Evolutionary conservation across 2,329 filamentous ascomycete genomes (phyloP), one percentile per base, ranked within the genome.

Genomic region (Rhinocladiella mackenziei): DNA sequence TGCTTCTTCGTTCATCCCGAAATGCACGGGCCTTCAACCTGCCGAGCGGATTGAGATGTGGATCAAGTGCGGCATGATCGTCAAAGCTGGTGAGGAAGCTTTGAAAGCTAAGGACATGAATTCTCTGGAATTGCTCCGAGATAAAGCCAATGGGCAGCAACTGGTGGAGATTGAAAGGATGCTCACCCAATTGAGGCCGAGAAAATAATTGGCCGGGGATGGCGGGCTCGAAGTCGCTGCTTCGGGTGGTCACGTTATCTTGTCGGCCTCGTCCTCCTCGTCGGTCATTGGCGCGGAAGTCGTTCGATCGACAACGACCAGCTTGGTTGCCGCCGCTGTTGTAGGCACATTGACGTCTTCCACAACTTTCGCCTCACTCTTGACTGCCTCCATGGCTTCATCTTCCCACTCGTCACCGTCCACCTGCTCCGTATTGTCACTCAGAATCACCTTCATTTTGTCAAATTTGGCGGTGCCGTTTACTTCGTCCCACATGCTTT

Each of bases 11-110:
- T 97, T 96, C 65, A 81, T 97, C 39, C 81, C 87, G 2, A 97
- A 97, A 66, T 96, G 89, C 69, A 83, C 82, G 11, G 73, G 74
- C 43, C 63, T 94, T 34, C 76, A 81, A 32, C 72, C 77, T 1
- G 75, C 78, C 2, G 84, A 89, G 57, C 73, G 83, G 3, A 83
- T 95, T 43, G 78, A 84, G 55, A 96, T 98, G 91, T 98, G 89
- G 77, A 82, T 94, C 58, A 95, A 95, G 68, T 97, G 92, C 64
- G 91, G 91, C 13, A 79, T 95, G 81, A 73, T 88, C 32, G 77
- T 84, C 19, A 89, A 87, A 67, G 92, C 92, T 2, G 92, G 85
- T 3, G 89, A 97, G 67, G 92, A 97, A 69, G 91, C 92, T 2
- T 76, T 89, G 48, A 87, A 82, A 68, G 75, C 78, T 48, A 94